A percentile compares a stretch with the other conserved stretches of the same genome.
phyloP scores from a whole-genome alignment of 768 basidiomycete genomes.

The Agrocybe chaxingu region DNA sequence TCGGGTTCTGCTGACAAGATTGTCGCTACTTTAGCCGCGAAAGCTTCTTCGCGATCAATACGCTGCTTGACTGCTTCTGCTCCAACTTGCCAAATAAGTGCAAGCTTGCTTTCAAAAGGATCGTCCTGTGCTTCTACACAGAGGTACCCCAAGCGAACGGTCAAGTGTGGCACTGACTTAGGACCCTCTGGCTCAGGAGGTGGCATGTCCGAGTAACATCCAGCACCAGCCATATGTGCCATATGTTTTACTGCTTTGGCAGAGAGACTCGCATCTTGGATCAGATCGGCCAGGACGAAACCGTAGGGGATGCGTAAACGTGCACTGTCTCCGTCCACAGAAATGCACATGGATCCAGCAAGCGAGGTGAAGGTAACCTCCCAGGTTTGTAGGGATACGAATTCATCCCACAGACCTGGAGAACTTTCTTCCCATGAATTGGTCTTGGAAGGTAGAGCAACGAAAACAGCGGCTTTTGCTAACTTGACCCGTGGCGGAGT shows the following conservation, averaged over 20 bases:
- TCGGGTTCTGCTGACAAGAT: slow-evolving; percentile 45
- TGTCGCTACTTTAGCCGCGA: slow-evolving; percentile 72
- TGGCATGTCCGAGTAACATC: slow-evolving; percentile 51
- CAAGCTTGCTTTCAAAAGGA: slow-evolving; percentile 74
- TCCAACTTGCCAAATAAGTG: slow-evolving; percentile 71
- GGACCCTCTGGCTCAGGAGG: slow-evolving; percentile 68
- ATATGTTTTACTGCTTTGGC: slow-evolving; percentile 77
- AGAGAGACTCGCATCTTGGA: slow-evolving; percentile 65
- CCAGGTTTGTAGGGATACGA: slow-evolving; percentile 58
- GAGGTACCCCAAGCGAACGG: slow-evolving; percentile 55
- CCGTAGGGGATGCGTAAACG: slow-evolving; percentile 79
- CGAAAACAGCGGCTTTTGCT: slow-evolving; percentile 50
- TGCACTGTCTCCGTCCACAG: slow-evolving; percentile 57
- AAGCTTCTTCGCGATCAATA: slow-evolving; percentile 75
- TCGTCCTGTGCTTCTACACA: slow-evolving; percentile 83
- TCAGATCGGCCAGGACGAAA: slow-evolving; percentile 71
- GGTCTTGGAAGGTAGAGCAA: slow-evolving; percentile 42
- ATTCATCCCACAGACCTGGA: slow-evolving; percentile 67
- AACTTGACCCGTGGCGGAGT: slow-evolving; percentile 31
- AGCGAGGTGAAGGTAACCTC: slow-evolving; percentile 32
- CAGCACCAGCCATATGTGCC: slow-evolving; percentile 46
- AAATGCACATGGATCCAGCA: slow-evolving; percentile 35
- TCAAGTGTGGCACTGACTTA: slow-evolving; percentile 65
- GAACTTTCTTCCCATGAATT: slow-evolving; percentile 31
- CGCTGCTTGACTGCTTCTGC: slow-evolving; percentile 67